Evolutionary conservation across 2,329 filamentous ascomycete species (phyloP).

Genomic region (Pleoardoris graminearum): DNA sequence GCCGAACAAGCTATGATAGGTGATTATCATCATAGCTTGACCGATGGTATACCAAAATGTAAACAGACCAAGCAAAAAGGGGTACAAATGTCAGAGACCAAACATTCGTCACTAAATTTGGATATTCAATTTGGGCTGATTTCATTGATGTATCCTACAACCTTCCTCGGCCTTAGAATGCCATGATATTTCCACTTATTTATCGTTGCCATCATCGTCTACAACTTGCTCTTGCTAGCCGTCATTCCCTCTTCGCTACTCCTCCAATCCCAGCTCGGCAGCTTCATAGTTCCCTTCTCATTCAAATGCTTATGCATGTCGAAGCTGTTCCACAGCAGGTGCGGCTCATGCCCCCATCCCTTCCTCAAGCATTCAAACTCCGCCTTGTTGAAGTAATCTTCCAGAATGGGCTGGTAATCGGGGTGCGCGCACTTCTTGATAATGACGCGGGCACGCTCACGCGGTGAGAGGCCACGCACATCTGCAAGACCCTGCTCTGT

Average conservation of each 20-base stretch:
- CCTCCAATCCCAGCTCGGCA: slow-evolving; percentile 62
- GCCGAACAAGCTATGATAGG: no score
- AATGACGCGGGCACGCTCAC: slow-evolving; percentile 80
- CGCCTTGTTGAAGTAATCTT: slow-evolving; percentile 81
- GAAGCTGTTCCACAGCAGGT: slow-evolving; percentile 82
- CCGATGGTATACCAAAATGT: no score
- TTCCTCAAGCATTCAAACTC: slow-evolving; percentile 84
- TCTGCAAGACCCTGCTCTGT: slow-evolving; percentile 78
- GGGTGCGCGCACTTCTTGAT: slow-evolving; percentile 87
- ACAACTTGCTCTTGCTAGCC: slow-evolving; percentile 9
- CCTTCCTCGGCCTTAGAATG: no score
- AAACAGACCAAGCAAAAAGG: no score
- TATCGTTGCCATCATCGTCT: no score
- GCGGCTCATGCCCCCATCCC: slow-evolving; percentile 89
- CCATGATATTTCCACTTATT: no score
- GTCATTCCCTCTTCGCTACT: slow-evolving; percentile 21
- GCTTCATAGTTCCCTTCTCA: slow-evolving; percentile 88
- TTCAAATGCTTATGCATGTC: slow-evolving; percentile 85
- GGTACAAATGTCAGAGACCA: no score
- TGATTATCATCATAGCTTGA: no score
- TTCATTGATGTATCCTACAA: no score
- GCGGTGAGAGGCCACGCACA: slow-evolving; percentile 77
- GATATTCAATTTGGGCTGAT: no score
- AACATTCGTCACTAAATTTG: no score
- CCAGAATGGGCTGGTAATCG: slow-evolving; percentile 78